Base-by-base conservation (phyloP, 2,329 filamentous ascomycete species). In the Phyllosticta citrichinensis region DNA sequence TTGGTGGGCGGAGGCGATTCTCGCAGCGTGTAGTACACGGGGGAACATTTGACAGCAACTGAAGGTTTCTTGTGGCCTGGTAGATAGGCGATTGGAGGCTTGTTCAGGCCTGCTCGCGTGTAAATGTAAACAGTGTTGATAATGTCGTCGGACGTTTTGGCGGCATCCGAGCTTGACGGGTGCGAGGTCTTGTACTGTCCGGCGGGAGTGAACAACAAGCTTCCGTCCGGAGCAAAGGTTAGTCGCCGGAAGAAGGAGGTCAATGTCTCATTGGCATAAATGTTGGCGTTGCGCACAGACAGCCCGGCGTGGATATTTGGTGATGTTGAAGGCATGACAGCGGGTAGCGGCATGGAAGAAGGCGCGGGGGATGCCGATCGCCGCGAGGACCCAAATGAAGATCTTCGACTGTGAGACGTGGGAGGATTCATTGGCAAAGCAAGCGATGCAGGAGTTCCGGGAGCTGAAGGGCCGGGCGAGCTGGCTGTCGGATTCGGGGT, bases 111-210 rank as follows among this genome's bases (percentile, higher is more conserved):
- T 30, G 92, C 94, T 67, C 94, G 83, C 0, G 93, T 97, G 74
- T 99, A 99, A 59, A 99, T 94, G 75, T 99, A 99, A 22, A 99
- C 95, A 0, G 94, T 99, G 71, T 99, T 99, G 68, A 89, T 91
- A 57, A 97, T 83, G 66, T 99, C 93, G 67, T 94, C 93, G 0
- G 82, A 82, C 0, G 85, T 81, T 73, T 92, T 96, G 1, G 80
- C 71, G n/a, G 80, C 76, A 64, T 91, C 88, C 56, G 83, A 83
- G 22, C 86, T 78, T 55, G 85, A 83, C 22, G 80, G 77, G 65
- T 90, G 84, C 57, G 91, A 84, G 2, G 87, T 88, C 71, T 96
- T 95, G 75, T 94, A 97, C 71, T 97, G 94, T 8, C 94, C 94
- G 1, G 94, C 93, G 2, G 94, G 94, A 0, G 94, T 99, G 65